Conservation (phyloP, 192 early-diverging fungal genomes). For the Entomortierella chlamydospora region DNA sequence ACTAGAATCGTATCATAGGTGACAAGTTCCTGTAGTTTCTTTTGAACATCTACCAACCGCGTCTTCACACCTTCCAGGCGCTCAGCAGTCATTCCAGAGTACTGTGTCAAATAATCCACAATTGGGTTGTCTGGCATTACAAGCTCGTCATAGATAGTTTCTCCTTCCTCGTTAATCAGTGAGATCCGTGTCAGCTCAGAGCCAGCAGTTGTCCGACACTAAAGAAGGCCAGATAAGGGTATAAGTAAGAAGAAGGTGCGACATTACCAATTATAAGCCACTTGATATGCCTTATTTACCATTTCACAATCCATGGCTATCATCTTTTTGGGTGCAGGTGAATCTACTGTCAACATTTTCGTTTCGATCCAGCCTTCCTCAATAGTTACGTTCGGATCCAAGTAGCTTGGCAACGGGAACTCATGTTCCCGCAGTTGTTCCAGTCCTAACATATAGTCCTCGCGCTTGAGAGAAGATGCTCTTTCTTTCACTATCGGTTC, state of each 20-base stretch:
- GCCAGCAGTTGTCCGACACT: constrained; percentile 54
- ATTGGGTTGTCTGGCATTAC: constrained; percentile 63
- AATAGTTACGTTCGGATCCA: not conserved
- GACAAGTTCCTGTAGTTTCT: constrained; percentile 59
- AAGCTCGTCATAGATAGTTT: constrained; percentile 60
- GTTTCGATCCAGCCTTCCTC: constrained; percentile 34
- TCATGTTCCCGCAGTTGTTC: constrained; percentile 22
- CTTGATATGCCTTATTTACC: no score
- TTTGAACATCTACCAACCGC: constrained; percentile 59
- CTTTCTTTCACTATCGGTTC: constrained; percentile 1
- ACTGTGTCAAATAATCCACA: constrained; percentile 65
- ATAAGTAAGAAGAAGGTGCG: not conserved
- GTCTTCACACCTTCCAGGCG: constrained; percentile 55
- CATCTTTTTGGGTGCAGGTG: constrained; percentile 18
- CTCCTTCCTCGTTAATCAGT: constrained; percentile 58
- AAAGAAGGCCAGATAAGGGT: not conserved
- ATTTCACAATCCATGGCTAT: constrained; percentile 74
- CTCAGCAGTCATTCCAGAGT: constrained; percentile 66
- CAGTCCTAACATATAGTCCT: constrained; percentile 21
- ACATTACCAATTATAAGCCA: not conserved
- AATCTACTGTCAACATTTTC: not conserved
- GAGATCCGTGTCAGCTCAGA: constrained; percentile 64
- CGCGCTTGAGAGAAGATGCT: not conserved
- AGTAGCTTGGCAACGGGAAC: constrained; percentile 34
- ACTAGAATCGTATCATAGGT: constrained; percentile 61